Conservation (phyloP, 2,329 filamentous ascomycete species). For the Trichoderma sp. region DNA sequence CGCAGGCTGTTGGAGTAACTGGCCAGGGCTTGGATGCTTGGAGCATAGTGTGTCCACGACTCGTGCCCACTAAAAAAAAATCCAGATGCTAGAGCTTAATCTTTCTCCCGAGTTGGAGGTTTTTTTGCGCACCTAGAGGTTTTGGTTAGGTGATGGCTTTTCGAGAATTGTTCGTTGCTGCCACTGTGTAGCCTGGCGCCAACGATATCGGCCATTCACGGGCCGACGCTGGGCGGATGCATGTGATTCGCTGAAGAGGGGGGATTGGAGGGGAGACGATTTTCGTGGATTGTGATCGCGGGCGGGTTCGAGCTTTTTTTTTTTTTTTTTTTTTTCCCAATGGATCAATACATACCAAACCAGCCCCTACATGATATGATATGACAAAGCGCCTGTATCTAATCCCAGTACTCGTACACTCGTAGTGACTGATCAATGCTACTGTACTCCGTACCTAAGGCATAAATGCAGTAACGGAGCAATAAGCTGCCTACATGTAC, state of each 20-base stretch:
- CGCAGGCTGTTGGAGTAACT: background rate
- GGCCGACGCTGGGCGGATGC: slow-evolving; percentile 24
- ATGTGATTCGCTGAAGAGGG: slow-evolving; percentile 19
- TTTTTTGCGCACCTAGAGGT: background rate
- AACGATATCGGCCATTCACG: slow-evolving; percentile 25
- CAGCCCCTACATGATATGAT: background rate
- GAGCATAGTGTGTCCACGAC: background rate
- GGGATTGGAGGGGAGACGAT: background rate
- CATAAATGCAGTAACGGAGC: background rate
- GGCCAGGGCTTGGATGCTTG: slow-evolving; percentile 7
- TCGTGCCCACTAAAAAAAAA: slow-evolving; percentile 5
- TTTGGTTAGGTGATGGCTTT: slow-evolving; percentile 3
- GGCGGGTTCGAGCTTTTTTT: background rate
- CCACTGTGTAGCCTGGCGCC: background rate
- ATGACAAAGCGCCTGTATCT: too few relatives aligned
- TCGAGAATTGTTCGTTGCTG: background rate
- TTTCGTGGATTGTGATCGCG: background rate
- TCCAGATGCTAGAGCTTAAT: slow-evolving; percentile 8
- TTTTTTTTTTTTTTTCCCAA: background rate
- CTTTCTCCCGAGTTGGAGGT: slow-evolving; percentile 11
- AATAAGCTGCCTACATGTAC: background rate
- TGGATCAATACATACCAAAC: background rate
- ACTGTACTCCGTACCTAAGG: background rate
- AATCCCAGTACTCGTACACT: background rate
- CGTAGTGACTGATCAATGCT: background rate